Base-by-base conservation (phyloP, 805 yeast species). In the Candida golubevii region DNA sequence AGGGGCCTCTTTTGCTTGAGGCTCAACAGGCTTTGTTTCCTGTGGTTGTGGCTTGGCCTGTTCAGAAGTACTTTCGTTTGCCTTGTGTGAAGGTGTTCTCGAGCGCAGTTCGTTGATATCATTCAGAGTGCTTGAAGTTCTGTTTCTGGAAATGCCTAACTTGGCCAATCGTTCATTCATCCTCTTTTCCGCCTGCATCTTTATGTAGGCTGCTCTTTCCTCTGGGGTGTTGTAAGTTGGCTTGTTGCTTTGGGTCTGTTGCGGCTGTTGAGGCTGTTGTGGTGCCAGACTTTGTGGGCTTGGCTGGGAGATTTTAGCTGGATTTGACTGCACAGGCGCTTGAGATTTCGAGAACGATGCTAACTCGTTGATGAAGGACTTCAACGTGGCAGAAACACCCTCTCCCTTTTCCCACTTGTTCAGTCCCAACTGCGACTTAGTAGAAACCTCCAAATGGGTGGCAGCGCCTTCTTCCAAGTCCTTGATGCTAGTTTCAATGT, bases 131-230 rank as follows among this genome's bases (percentile, higher is more conserved):
- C 35, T 34, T 6, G 29, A 12, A 12, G 23, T 29, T 48, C 58
- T 60, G 45, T 67, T 65, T 58, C 80, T 69, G 18, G 73, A 66
- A 47, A 88, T 77, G 3, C 96, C 96, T 45, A 88, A 72, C 49
- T 82, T 85, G 3, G 95, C 95, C 56, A 88, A 72, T 55, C 88
- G 74, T 56, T 86, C 95, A 48, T 81, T 82, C 97, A 89, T 88
- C 63, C 86, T 78, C 63, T 69, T 69, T 56, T 82, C 81, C 1
- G 77, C 77, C 57, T 86, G 91, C 13, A 88, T 91, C 61, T 87
- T 88, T 42, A 88, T 80, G 56, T 79, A 77, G n/a, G 87, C 84
- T 6, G 93, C 78, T 48, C 95, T 72, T 37, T 85, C 90, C 46
- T 79, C 85, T 1, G 85, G 74, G 9, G 79, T 67, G 28, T 61